phyloP scores from a whole-genome alignment of 257 asterid species.

The Solanum bulbocastanum region DNA sequence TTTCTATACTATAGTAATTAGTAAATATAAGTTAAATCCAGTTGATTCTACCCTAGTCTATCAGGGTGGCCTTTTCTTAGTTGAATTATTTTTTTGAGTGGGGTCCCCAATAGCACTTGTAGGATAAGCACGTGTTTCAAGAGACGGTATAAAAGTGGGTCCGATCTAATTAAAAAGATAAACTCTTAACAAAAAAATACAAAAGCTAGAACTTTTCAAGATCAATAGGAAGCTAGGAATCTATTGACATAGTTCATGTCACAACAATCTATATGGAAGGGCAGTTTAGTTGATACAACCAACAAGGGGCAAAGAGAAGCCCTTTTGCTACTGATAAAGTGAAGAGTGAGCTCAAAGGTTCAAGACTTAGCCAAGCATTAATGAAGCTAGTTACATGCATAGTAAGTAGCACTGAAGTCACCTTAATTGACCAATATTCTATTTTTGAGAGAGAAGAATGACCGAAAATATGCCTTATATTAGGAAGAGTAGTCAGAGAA shows the following conservation, averaged over 20 bases:
- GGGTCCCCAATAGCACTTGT: not conserved
- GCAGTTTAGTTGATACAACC: not conserved
- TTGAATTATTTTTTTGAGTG: not conserved
- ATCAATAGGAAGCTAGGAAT: too few relatives aligned
- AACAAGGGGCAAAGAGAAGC: not conserved
- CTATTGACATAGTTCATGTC: not conserved
- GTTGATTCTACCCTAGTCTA: not conserved
- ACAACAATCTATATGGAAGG: not conserved
- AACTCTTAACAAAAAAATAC: not conserved
- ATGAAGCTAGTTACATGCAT: not conserved
- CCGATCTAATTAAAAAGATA: not conserved
- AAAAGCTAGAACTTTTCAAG: not conserved
- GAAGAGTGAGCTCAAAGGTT: not conserved
- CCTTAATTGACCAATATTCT: not conserved
- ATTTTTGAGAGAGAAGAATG: not conserved
- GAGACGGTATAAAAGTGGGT: not conserved
- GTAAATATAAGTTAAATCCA: not conserved
- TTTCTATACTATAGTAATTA: not conserved
- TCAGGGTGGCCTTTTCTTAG: not conserved
- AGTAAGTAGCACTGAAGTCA: not conserved
- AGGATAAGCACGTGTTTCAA: too few relatives aligned
- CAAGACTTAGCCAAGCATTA: not conserved
- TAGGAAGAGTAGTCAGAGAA: not conserved
- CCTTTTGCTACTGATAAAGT: not conserved
- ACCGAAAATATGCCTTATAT: not conserved